Percentiles rank a stretch among this genome's conserved stretches.
Conservation (phyloP, 805 yeast species). For the Ogataea populi-albae region DNA sequence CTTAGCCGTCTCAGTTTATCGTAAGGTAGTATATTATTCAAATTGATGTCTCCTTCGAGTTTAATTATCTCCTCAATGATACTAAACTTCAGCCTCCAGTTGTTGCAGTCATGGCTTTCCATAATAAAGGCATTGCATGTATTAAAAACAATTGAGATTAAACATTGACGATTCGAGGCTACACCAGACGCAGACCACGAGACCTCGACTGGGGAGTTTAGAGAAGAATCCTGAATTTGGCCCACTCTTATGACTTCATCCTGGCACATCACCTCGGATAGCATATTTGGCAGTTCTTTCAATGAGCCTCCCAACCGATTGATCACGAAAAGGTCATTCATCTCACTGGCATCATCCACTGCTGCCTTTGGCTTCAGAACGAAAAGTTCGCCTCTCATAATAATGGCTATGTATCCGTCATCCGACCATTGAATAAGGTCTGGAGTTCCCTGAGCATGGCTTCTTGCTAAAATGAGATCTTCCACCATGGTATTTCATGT, state of each 20-base stretch:
- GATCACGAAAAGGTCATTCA: slow-evolving; percentile 13
- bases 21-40: slow-evolving; percentile 11
- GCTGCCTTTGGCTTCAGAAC: slow-evolving; percentile 14
- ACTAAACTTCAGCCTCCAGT: slow-evolving; percentile 19
- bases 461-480: slow-evolving; percentile 13
- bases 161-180: slow-evolving; percentile 10
- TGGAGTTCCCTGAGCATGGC: slow-evolving; percentile 5
- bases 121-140: slow-evolving; percentile 19
- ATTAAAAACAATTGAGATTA: slow-evolving; percentile 20
- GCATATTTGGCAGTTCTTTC: slow-evolving; percentile 14
- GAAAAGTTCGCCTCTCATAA: slow-evolving; percentile 15
- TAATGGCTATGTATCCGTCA: slow-evolving; percentile 18
- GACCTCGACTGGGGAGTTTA: slow-evolving; percentile 14
- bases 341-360: slow-evolving; percentile 5
- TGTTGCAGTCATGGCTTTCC: slow-evolving; percentile 11
- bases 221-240: slow-evolving; percentile 13
- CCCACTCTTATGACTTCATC: slow-evolving; percentile 20
- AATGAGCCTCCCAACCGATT: slow-evolving; percentile 13
- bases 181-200: slow-evolving; percentile 24
- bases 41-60: slow-evolving; percentile 12
- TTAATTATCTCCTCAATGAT: slow-evolving; percentile 12
- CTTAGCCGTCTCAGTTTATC: slow-evolving; percentile 17
- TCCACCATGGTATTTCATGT: slow-evolving; percentile 14
- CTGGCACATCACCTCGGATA: slow-evolving; percentile 10
- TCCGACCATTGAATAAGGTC: slow-evolving; percentile 17